Evolutionary conservation across 2,329 filamentous ascomycete genomes (phyloP), one percentile per base, ranked within the genome.

Genomic region (Colletotrichum sp.): DNA sequence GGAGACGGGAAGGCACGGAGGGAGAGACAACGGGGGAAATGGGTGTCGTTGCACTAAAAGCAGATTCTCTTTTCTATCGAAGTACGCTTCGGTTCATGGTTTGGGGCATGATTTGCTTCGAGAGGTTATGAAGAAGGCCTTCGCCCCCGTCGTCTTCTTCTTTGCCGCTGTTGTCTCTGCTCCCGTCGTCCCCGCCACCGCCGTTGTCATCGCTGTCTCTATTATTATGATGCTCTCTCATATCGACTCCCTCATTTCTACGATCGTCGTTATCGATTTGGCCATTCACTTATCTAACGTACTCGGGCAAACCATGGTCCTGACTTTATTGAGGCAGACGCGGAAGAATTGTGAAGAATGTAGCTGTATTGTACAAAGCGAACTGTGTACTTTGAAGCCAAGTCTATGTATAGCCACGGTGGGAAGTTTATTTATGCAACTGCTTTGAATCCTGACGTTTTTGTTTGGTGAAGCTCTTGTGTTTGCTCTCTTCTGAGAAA

Each of bases 201-300:
- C 16, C 36, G 8, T 44, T 44, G 16, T 19, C 36, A 11, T 44
- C 16, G 36, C 36, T 44, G 8, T 44, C 16, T 44, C 36, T 19
- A 1, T 39, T 9, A 19, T 5, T 19, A 5, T 39, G 36, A 39
- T 39, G 36, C 36, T 44, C 36, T 19, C 5, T 44, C 2, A 1
- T n/a, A 44, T n/a, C 36, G 8, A 9, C 8, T 2, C 19, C 36
- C 0, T 44, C 0, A 6, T n/a, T 9, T 44, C 36, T 44, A 11
- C 0, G 8, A 19, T 44, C 1, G 4, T n/a, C 0, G 1, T 44
- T 9, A 1, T 44, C 5, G 8, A 0, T 9, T 44, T 39, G 15
- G 15, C 2, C 36, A 39, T 39, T n/a, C 0, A 49, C 1, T 49
- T n/a, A n/a, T n/a, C 0, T 49, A 49, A 19, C 3, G 1, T 4